phyloP scores from a whole-genome alignment of 73 alveolate species.

The Durusdinium trenchii region DNA sequence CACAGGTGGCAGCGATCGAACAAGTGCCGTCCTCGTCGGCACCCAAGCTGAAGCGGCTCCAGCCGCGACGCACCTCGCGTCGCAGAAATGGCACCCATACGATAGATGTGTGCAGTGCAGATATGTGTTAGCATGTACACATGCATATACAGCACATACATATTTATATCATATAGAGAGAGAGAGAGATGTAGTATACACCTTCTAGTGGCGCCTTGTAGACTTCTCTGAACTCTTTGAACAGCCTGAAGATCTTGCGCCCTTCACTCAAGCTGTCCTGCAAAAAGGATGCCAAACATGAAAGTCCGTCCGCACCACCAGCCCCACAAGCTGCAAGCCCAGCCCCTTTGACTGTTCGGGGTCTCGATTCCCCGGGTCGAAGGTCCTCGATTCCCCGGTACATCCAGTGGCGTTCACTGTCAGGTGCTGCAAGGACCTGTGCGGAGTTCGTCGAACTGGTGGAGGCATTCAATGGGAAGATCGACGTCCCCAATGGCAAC shows the following conservation, averaged over 20 bases:
- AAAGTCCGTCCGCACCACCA: too few species aligned
- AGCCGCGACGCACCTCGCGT: constrained; percentile 73
- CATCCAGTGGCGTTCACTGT: constrained; percentile 85
- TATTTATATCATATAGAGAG: not conserved
- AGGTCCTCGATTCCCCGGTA: constrained; percentile 65
- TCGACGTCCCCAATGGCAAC: too few species aligned
- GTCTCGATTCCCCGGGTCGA: not conserved
- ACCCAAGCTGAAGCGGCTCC: constrained; percentile 80
- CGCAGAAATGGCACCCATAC: not conserved
- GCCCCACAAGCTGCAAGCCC: too few species aligned
- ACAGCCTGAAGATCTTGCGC: constrained; percentile 65
- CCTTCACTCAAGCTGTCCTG: constrained; percentile 73
- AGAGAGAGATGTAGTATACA: not conserved
- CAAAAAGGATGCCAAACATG: not conserved
- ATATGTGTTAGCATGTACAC: not conserved
- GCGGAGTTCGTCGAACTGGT: not conserved
- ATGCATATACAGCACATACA: not conserved
- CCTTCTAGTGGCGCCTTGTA: constrained; percentile 34
- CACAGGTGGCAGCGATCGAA: constrained; percentile 63
- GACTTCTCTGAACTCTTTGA: constrained; percentile 84
- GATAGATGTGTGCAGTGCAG: not conserved
- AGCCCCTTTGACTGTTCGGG: too few species aligned
- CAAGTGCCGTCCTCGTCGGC: constrained; percentile 46
- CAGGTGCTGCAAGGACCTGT: constrained; percentile 57
- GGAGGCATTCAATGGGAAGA: not conserved